Base-by-base conservation (phyloP, 176 grass and related monocot genomes). In the Cenchrus purpureus region DNA sequence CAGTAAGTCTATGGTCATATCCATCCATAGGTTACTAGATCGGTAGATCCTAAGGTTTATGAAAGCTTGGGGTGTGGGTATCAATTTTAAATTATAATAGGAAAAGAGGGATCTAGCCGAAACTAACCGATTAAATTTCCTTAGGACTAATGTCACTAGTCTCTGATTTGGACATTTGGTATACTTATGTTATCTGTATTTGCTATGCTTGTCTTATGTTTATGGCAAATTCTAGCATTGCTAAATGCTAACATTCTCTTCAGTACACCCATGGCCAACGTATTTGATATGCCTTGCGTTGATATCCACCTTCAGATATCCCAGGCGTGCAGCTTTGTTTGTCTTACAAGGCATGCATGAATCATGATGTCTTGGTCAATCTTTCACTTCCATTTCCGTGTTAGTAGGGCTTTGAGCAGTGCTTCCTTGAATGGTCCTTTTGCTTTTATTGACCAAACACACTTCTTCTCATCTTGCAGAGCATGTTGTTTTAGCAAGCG, bases 381-480 rank as follows among this genome's bases (percentile, higher is more conserved):
- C 7, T 77, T 66, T 82, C 37, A 61, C 10, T 70, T 43, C 17
- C 46, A 37, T 77, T 67, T 17, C 72, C 32, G 25, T 49, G 1
- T 63, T 34, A 82, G 13, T 22, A 3, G 57, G 37, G 28, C 8
- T 71, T 72, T 73, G 65, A 16, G 57, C 49, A 82, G 57, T 51
- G 19, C 13, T 82, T 77, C 28, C 15, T 81, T 76, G 80, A 82
- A 16, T 54, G 83, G 13, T 71, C 49, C 19, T 67, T 40, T 40
- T 75, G 31, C 73, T 63, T 60, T 59, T 43, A 85, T 84, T 80
- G 66, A 86, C 67, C 42, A 79, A 31, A 59, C 65, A 68, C 28
- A 44, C 29, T 12, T 73, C 32, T 49, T 74, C 59, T 22, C 51
- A 83, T 74, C 79, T 75, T 69, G 20, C 62, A 25, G 20, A 44